These are phyloP conservation scores for Fusarium newnesense DNA, from an alignment of 2,329 filamentous ascomycete genomes.

Conservation along the genomic window DNA sequence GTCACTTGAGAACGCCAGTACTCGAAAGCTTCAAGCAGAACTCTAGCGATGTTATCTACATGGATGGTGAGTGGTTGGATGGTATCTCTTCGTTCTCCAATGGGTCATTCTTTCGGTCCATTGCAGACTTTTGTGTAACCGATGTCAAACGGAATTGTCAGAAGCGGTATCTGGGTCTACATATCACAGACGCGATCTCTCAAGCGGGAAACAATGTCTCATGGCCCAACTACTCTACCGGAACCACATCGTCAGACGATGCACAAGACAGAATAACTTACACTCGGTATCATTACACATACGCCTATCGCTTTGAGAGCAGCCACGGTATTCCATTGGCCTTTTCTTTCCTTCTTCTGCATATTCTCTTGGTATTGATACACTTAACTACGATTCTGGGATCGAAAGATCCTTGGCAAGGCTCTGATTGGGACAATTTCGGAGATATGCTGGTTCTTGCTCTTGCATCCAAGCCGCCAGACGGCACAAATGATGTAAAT, in stretches of 20 bases:
- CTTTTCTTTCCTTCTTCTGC: accelerated
- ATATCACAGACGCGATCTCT: background rate
- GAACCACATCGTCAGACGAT: no score
- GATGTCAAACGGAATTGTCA: background rate
- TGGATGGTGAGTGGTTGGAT: background rate
- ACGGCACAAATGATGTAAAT: accelerated
- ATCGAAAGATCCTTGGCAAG: background rate
- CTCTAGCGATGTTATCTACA: background rate
- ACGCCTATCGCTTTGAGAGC: background rate
- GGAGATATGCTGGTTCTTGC: background rate
- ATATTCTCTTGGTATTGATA: accelerated
- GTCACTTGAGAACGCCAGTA: background rate
- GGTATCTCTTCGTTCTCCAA: background rate
- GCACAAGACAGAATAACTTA: background rate
- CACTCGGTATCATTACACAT: background rate
- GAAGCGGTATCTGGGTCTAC: background rate
- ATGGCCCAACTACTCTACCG: no score
- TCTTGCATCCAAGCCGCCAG: background rate
- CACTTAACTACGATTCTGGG: accelerated
- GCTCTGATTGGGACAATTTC: background rate
- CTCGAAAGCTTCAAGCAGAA: background rate
- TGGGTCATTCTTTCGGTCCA: background rate
- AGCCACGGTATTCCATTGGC: background rate
- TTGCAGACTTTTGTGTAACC: background rate
- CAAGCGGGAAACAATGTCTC: background rate